Evolutionary conservation across 495 filamentous ascomycete species (phyloP).

Genomic region (Rhypophila decipiens): DNA sequence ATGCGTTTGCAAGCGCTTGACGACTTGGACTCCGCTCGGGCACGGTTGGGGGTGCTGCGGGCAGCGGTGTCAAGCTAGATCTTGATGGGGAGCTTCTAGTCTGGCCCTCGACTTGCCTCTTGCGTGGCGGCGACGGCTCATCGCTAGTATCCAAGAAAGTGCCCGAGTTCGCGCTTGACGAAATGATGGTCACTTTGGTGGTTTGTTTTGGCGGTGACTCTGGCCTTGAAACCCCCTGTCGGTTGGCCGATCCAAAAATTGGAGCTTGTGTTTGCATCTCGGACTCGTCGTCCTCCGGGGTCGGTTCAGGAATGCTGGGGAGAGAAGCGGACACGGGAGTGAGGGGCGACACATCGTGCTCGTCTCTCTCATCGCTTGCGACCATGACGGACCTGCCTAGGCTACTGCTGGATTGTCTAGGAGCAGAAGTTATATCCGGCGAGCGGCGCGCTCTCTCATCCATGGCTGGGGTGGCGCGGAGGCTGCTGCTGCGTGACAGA

Average conservation of each 20-base stretch:
- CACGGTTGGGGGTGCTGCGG: slow-evolving; percentile 25
- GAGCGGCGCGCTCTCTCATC: slow-evolving; percentile 26
- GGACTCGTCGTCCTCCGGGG: not conserved
- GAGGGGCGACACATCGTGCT: slow-evolving; percentile 9
- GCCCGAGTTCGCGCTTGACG: slow-evolving; percentile 15
- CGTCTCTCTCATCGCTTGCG: slow-evolving; percentile 19
- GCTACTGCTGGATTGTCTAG: slow-evolving; percentile 9
- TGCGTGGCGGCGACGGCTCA: slow-evolving; percentile 15
- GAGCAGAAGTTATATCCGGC: slow-evolving; percentile 12
- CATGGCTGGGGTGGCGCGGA: slow-evolving; percentile 33
- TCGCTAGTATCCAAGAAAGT: slow-evolving; percentile 26
- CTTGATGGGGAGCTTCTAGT: slow-evolving; percentile 1
- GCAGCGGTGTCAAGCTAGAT: slow-evolving; percentile 1
- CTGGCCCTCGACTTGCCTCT: slow-evolving; percentile 9
- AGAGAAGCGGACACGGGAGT: slow-evolving; percentile 7
- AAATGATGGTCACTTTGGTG: slow-evolving; percentile 30
- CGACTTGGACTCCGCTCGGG: slow-evolving; percentile 36
- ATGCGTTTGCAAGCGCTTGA: slow-evolving; percentile 15
- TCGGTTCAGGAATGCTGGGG: slow-evolving; percentile 9
- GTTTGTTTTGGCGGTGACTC: slow-evolving; percentile 15
- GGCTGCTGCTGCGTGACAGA: slow-evolving; percentile 28
- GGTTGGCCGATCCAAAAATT: slow-evolving; percentile 5
- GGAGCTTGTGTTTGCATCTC: not conserved
- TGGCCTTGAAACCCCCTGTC: slow-evolving; percentile 10
- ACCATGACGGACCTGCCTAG: slow-evolving; percentile 17